These are phyloP conservation scores for Penicillium goetzii DNA, from an alignment of 495 filamentous ascomycete species.

Conservation along the genomic window DNA sequence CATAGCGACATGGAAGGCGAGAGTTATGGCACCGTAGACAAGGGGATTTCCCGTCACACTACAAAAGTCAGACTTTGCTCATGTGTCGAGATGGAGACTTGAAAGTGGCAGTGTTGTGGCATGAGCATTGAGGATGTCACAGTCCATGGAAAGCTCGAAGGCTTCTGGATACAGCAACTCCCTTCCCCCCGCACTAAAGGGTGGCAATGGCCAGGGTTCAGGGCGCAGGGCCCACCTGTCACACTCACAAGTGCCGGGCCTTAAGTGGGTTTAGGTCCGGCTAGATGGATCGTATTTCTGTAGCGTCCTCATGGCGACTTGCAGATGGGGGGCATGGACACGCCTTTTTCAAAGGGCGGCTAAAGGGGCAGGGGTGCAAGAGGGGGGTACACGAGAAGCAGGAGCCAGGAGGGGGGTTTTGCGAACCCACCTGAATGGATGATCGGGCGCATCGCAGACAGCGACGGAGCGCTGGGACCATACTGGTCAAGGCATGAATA, in stretches of 20 bases:
- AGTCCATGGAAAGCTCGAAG: neutral
- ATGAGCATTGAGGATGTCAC: neutral
- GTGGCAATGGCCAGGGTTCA: neutral
- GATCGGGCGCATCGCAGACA: conserved; percentile 40
- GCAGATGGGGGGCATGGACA: neutral
- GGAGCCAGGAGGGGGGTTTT: neutral
- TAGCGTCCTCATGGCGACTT: neutral
- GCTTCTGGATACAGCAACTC: neutral
- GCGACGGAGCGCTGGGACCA: conserved; percentile 50
- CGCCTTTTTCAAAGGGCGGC: neutral
- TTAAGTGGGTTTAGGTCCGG: neutral
- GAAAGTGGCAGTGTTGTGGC: neutral
- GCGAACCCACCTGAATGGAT: conserved; percentile 31
- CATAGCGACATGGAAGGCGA: conserved; percentile 31
- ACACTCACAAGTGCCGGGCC: neutral
- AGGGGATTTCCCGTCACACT: conserved; percentile 38
- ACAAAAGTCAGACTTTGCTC: neutral
- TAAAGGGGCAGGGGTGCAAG: neutral
- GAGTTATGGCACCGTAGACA: conserved; percentile 38
- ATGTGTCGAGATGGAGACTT: neutral
- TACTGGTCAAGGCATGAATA: conserved; percentile 31
- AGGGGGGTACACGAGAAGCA: neutral
- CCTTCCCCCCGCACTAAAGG: neutral
- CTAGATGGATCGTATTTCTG: neutral
- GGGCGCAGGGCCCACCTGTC: neutral